phyloP scores from a whole-genome alignment of 805 yeast genomes.

The Jamesozyma spencerorum region DNA sequence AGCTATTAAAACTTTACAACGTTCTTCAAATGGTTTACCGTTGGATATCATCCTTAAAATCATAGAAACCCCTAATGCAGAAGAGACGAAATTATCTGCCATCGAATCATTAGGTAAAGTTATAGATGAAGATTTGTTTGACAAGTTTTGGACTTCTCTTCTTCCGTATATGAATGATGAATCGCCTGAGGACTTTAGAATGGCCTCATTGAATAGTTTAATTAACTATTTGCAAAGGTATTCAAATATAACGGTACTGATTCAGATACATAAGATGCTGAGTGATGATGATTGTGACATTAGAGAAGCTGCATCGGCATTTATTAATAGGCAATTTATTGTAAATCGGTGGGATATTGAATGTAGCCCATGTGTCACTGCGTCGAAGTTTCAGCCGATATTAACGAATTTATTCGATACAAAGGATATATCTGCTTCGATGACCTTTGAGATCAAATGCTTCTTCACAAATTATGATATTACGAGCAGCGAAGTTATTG shows the following conservation, averaged over 20 bases:
- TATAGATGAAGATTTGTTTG: conserved; percentile 18
- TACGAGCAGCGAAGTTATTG: conserved; percentile 8
- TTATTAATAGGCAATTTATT: conserved; percentile 25
- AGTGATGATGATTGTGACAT: conserved; percentile 63
- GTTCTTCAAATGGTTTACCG: conserved; percentile 13
- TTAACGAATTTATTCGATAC: conserved; percentile 2
- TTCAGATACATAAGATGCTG: conserved; percentile 32
- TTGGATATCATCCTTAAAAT: conserved; percentile 16
- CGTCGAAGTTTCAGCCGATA: background rate
- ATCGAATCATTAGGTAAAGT: conserved; percentile 45
- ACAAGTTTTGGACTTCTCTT: conserved; percentile 7
- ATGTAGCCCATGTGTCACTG: background rate
- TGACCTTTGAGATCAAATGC: background rate
- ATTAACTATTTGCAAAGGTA: conserved; percentile 8
- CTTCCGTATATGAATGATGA: conserved; percentile 13
- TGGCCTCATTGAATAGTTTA: conserved; percentile 20
- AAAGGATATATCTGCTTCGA: background rate
- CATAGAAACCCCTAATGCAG: conserved; percentile 31
- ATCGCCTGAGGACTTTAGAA: conserved; percentile 18
- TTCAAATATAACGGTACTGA: conserved; percentile 8
- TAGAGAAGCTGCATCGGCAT: conserved; percentile 39
- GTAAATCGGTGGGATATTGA: background rate
- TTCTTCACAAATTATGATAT: conserved; percentile 13
- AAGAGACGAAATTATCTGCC: conserved; percentile 39
- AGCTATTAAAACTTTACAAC: conserved; percentile 31